Percentiles rank a stretch among this genome's conserved stretches.
Conservation (phyloP, 106 monocot genomes). For the Xerophyta viscosa region DNA sequence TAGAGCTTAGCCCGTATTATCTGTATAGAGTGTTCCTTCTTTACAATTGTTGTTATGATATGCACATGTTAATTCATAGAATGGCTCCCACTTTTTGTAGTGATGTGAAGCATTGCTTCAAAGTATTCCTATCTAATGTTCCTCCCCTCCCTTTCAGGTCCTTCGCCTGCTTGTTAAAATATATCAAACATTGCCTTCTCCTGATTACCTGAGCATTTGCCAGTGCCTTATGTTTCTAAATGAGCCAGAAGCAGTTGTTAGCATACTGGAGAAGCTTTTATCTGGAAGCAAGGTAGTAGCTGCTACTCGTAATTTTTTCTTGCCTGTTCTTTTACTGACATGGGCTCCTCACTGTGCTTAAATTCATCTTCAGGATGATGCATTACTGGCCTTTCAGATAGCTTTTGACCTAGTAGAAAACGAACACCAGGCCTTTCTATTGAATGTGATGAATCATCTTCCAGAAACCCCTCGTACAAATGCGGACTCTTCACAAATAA, state of each 20-base stretch:
- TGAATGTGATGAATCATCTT: constrained; percentile 57
- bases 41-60: too few relatives aligned
- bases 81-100: too few relatives aligned
- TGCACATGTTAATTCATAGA: too few relatives aligned
- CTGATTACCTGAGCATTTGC: constrained; percentile 93
- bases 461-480: constrained; percentile 17
- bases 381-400: constrained; percentile 87
- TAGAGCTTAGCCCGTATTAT: too few relatives aligned
- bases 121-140: neutral
- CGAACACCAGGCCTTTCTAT: constrained; percentile 89
- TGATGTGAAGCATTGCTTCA: too few relatives aligned
- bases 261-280: constrained; percentile 72
- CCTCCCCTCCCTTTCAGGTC: constrained; percentile 37
- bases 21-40: too few relatives aligned
- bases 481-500: constrained; percentile 6
- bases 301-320: neutral
- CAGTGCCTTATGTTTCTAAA: constrained; percentile 97
- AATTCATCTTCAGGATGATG: constrained; percentile 71
- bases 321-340: neutral
- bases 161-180: constrained; percentile 89
- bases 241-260: constrained; percentile 70
- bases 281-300: constrained; percentile 59
- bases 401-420: constrained; percentile 97
- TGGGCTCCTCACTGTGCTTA: neutral
- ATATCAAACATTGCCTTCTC: constrained; percentile 67